phyloP scores from a whole-genome alignment of 257 asterid genomes.

The Orobanche coerulescens region DNA sequence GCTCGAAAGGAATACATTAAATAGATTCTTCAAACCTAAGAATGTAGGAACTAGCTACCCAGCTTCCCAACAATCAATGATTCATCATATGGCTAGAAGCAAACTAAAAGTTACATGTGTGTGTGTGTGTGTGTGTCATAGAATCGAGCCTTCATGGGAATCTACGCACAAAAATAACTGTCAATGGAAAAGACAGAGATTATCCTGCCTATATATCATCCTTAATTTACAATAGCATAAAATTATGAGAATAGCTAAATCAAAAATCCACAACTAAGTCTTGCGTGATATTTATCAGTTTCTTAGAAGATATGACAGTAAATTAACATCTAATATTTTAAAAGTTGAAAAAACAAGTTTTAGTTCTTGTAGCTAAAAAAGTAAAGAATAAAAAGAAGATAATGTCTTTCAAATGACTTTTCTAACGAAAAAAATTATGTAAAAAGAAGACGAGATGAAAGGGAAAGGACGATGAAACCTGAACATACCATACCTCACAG shows the following conservation, averaged over 20 bases:
- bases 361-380: not conserved
- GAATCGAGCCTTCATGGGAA: not conserved
- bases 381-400: slow-evolving; percentile 1
- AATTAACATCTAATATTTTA: not conserved
- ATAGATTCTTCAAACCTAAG: too few species aligned
- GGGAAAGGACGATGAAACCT: not conserved
- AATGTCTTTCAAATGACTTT: not conserved
- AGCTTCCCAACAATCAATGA: too few species aligned
- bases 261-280: too few species aligned
- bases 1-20: too few species aligned
- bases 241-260: too few species aligned
- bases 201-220: too few species aligned
- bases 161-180: not conserved
- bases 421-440: not conserved
- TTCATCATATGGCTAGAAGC: too few species aligned
- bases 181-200: not conserved
- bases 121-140: not conserved
- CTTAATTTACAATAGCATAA: too few species aligned
- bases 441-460: not conserved
- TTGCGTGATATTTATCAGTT: not conserved
- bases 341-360: not conserved
- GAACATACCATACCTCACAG: slow-evolving; percentile 59
- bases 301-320: not conserved
- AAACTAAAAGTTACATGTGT: too few species aligned
- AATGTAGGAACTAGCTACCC: too few species aligned